Evolutionary conservation across 306 rosid species (phyloP), one percentile per base, ranked within the genome.

Genomic region (Luffa aegyptiaca): DNA sequence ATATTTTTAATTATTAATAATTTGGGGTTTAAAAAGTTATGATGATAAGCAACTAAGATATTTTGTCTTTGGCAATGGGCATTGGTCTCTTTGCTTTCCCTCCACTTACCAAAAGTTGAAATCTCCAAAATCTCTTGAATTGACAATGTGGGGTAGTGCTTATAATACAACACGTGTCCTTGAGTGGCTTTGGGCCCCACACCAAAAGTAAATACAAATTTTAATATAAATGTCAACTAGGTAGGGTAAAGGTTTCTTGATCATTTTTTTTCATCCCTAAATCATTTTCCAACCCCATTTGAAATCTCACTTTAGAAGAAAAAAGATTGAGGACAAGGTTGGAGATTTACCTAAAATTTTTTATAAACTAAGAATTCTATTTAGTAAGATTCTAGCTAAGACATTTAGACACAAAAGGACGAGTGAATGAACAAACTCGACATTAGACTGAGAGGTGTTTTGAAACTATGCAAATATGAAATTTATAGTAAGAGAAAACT

Each of bases 41-140:
- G 37, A 69, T n/a, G 53, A 36, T 68, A 17, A 66, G 53, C 10
- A 44, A 20, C 9, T n/a, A 3, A 69, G 74, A 66, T 66, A 69
- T 42, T 69, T 69, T 42, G 53, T n/a, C 0, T 44, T 16, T 39
- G 36, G 6, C 52, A 42, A 69, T 37, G 14, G 33, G 3, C 48
- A 65, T 16, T 66, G 14, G 13, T 6, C 21, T 6, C 21, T 41
- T 18, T 18, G 14, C 18, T 69, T 42, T 72, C n/a, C 37, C 77
- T 26, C 77, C 77, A 72, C 77, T 72, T 21, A 26, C 41, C 58
- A 72, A 72, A 72, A 48, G 77, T 48, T 72, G 77, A 72, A 72
- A 72, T 72, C 77, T 72, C 9, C 58, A 46, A 44, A 44, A 69
- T 69, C 75, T 44, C 75, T 69, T 69, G 75, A 69, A 69, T 69